These are phyloP conservation scores for Asterophora parasitica DNA, from an alignment of 768 basidiomycete species.

Conservation along the genomic window DNA sequence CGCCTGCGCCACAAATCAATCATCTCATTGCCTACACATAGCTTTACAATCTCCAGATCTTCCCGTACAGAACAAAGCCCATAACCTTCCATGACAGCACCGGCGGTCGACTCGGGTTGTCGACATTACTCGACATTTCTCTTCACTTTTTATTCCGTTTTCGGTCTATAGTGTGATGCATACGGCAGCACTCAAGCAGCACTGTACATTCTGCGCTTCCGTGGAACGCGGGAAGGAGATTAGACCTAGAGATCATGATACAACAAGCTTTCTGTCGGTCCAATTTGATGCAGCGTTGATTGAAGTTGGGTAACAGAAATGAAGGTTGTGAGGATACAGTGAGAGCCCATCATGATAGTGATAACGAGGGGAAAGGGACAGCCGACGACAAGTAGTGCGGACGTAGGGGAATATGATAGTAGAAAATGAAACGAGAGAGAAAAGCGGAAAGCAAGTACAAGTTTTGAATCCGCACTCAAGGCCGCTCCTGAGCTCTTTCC, in stretches of 20 bases:
- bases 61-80: too few relatives aligned
- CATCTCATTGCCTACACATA: too few relatives aligned
- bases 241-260: neutral
- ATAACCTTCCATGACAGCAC: too few relatives aligned
- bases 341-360: constrained; percentile 1
- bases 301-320: neutral
- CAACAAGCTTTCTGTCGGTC: neutral
- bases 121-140: too few relatives aligned
- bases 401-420: constrained; percentile 1
- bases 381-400: neutral
- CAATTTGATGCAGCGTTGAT: neutral
- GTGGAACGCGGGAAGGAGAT: constrained; percentile 13
- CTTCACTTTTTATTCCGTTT: constrained; percentile 4
- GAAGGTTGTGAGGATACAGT: neutral
- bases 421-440: neutral
- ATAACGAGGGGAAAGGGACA: neutral
- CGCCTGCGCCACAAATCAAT: constrained; percentile 10
- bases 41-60: neutral
- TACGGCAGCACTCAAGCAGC: constrained; percentile 1
- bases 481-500: constrained; percentile 17
- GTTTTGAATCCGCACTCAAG: constrained; percentile 12
- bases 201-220: constrained; percentile 6
- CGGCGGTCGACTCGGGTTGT: too few relatives aligned
- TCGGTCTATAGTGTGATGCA: constrained; percentile 7
- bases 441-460: neutral